phyloP scores from a whole-genome alignment of 176 grass and related monocot genomes.

The Guadua angustifolia region DNA sequence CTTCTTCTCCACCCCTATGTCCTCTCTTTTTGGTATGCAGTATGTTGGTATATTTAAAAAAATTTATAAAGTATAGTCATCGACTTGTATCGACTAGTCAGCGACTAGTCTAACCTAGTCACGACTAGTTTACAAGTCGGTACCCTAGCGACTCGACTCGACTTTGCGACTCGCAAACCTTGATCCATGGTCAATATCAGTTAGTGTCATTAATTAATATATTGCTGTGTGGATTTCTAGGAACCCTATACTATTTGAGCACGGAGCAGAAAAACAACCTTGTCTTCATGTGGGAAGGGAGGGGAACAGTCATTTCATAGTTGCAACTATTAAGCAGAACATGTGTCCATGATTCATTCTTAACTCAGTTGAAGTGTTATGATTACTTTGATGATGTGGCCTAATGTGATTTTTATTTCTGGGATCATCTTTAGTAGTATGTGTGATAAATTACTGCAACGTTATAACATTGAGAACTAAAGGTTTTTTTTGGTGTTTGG shows the following conservation, averaged over 20 bases:
- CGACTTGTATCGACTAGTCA: too few species aligned
- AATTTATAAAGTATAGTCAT: too few species aligned
- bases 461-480: not conserved
- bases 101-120: too few species aligned
- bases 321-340: not conserved
- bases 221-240: not conserved
- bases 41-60: too few species aligned
- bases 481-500: too few species aligned
- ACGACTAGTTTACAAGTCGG: too few species aligned
- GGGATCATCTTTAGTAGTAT: not conserved
- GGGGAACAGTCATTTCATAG: not conserved
- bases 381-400: not conserved
- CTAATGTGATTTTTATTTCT: not conserved
- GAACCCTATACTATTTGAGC: not conserved
- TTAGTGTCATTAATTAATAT: not conserved
- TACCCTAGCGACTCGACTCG: too few species aligned
- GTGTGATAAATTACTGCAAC: not conserved
- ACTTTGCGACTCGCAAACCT: too few species aligned
- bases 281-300: not conserved
- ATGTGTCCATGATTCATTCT: not conserved
- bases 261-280: not conserved
- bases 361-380: not conserved
- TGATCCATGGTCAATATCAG: not conserved
- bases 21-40: too few species aligned
- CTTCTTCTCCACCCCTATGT: too few species aligned